Percentiles rank a stretch among this genome's conserved stretches.
phyloP scores from a whole-genome alignment of 1,284 basidiomycete genomes.

The Inonotus hispidus region DNA sequence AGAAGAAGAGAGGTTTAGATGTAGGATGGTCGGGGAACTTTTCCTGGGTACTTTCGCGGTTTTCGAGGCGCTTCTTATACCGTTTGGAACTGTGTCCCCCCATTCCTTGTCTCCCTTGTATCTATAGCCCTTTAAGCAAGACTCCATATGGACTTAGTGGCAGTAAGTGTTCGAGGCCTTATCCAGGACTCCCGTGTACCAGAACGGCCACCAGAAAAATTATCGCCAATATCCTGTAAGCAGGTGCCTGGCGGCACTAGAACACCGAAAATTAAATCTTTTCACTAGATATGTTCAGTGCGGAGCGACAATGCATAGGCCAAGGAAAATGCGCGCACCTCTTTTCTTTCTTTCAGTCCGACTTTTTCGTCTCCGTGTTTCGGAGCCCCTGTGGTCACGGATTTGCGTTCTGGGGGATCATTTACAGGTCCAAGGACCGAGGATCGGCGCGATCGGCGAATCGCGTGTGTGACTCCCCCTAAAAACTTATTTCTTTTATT shows the following conservation, averaged over 20 bases:
- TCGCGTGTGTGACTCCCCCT: background rate
- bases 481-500: background rate
- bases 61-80: no score
- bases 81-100: no score
- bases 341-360: background rate
- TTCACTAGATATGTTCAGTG: background rate
- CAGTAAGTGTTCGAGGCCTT: background rate
- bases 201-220: background rate
- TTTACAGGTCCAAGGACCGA: background rate
- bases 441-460: background rate
- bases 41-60: no score
- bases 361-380: background rate
- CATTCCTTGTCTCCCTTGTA: no score
- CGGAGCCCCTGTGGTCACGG: background rate
- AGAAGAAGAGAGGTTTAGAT: background rate
- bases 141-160: background rate
- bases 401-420: background rate
- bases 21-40: no score
- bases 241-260: background rate
- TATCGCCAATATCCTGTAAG: background rate
- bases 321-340: background rate
- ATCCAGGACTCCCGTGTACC: background rate
- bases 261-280: background rate
- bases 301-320: background rate
- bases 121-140: no score